Conservation (phyloP, 2,329 filamentous ascomycete species). For the Penicillium sp. region DNA sequence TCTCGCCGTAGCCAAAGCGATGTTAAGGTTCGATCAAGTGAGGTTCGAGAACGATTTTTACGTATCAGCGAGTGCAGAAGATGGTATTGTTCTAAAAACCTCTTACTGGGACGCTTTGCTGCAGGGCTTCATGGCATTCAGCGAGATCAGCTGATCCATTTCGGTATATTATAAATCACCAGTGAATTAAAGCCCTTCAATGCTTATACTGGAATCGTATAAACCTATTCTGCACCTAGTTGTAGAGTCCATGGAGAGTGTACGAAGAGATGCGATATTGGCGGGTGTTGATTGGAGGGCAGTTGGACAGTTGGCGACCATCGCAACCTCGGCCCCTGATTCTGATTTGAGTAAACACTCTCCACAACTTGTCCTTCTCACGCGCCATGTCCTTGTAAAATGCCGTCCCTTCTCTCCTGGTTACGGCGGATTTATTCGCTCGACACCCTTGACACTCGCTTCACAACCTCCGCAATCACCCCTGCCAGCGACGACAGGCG, state of each 20-base stretch:
- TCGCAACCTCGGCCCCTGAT: slow-evolving; percentile 9
- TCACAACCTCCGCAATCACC: slow-evolving; percentile 68
- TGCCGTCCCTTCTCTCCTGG: slow-evolving; percentile 48
- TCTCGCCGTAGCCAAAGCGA: no score
- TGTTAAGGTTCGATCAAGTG: no score
- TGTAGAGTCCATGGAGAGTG: neutral
- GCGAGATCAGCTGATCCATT: no score
- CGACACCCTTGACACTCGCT: slow-evolving; percentile 68
- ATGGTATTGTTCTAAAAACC: no score
- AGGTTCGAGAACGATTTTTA: no score
- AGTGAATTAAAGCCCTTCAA: no score
- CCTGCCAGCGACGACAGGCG: slow-evolving; percentile 62
- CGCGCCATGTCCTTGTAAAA: slow-evolving; percentile 38
- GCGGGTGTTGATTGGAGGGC: slow-evolving; percentile 1
- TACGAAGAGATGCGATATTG: slow-evolving; percentile 3
- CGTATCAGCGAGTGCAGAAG: no score
- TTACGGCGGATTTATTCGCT: slow-evolving; percentile 60
- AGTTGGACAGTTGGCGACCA: slow-evolving; percentile 1
- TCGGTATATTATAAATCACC: no score
- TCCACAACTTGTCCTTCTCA: slow-evolving; percentile 10
- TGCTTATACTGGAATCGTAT: no score
- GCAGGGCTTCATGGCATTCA: no score
- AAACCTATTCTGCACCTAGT: neutral
- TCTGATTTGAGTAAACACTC: slow-evolving; percentile 17
- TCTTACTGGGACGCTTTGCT: no score